Conservation (phyloP, 192 early-diverging fungal species). For the Chytriomyces sp. region DNA sequence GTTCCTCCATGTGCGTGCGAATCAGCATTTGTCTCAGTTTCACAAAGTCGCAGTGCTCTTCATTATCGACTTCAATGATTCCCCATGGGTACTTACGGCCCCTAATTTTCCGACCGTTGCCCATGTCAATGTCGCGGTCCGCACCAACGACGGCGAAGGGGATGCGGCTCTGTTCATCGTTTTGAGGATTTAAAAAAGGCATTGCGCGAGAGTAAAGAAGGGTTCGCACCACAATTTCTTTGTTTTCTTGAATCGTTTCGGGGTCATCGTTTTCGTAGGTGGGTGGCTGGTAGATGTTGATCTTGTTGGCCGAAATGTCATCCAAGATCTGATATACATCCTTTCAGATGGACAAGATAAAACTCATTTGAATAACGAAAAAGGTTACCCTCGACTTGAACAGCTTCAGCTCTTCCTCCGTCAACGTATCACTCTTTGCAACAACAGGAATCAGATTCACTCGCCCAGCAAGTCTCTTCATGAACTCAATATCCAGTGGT, state of each 20-base stretch:
- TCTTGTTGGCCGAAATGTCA: constrained; percentile 92
- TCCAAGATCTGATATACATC: constrained; percentile 73
- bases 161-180: constrained; percentile 47
- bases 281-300: constrained; percentile 96
- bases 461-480: constrained; percentile 92
- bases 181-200: constrained; percentile 8
- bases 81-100: constrained; percentile 70
- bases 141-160: constrained; percentile 68
- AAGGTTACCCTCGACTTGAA: constrained; percentile 73
- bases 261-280: constrained; percentile 93
- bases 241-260: constrained; percentile 96
- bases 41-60: constrained; percentile 67
- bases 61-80: constrained; percentile 66
- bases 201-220: neutral
- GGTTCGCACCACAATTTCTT: constrained; percentile 77
- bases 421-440: constrained; percentile 98
- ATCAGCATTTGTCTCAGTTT: constrained; percentile 65
- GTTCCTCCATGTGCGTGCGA: constrained; percentile 81
- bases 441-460: constrained; percentile 98
- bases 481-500: constrained; percentile 95
- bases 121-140: constrained; percentile 62
- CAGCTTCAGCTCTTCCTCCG: constrained; percentile 84
- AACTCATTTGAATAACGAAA: neutral
- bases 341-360: neutral
- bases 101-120: constrained; percentile 57